These are phyloP conservation scores for Cardiospermum halicacabum DNA, from an alignment of 345 rosid genomes.

Conservation along the genomic window DNA sequence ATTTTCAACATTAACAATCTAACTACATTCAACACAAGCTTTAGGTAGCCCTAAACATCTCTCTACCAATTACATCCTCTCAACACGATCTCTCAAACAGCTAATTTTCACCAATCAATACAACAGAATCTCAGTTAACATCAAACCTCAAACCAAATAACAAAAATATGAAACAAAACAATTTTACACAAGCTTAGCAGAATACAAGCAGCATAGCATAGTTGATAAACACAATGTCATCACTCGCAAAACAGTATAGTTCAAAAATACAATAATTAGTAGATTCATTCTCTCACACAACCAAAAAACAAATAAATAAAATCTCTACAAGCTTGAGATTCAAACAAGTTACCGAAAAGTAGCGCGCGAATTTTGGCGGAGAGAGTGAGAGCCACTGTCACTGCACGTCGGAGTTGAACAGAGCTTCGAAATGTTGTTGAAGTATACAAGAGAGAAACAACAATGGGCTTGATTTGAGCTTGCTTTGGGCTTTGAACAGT, in stretches of 20 bases:
- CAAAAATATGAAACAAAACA: not conserved
- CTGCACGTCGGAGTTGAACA: not conserved
- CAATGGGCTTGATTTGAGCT: not conserved
- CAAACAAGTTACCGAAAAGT: not conserved
- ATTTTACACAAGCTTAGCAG: too few relatives aligned
- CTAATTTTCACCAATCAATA: not conserved
- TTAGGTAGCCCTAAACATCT: not conserved
- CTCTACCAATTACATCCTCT: not conserved
- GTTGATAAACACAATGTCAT: not conserved
- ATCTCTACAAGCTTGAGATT: not conserved
- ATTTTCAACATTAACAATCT: not conserved
- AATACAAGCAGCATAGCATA: too few relatives aligned
- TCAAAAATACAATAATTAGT: not conserved
- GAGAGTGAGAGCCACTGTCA: not conserved
- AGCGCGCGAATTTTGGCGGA: not conserved
- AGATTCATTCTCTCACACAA: not conserved
- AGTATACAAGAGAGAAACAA: not conserved
- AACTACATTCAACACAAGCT: not conserved
- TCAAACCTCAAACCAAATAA: not conserved
- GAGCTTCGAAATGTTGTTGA: not conserved
- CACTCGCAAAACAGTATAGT: not conserved
- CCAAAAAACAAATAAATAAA: not conserved
- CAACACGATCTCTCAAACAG: not conserved
- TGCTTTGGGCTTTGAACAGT: not conserved
- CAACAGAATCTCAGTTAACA: not conserved